phyloP scores from a whole-genome alignment of 2,329 filamentous ascomycete genomes.

The Neofusicoccum ribis region DNA sequence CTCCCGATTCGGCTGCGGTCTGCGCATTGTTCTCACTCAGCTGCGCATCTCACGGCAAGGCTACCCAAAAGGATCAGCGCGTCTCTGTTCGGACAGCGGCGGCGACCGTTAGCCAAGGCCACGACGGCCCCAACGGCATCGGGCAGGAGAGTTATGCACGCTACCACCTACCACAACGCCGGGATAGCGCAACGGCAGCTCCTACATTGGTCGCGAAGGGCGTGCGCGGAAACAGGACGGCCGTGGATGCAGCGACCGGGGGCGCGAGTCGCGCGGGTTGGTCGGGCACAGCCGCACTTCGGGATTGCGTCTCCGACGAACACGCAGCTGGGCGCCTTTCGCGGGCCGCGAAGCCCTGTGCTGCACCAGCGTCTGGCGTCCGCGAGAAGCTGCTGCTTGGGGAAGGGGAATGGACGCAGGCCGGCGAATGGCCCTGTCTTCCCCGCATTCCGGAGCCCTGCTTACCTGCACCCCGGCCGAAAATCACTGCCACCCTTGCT shows the following conservation, averaged over 20 bases:
- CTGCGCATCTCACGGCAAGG: not conserved
- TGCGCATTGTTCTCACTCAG: not conserved
- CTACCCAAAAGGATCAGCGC: not conserved
- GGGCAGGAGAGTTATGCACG: not conserved
- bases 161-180: not conserved
- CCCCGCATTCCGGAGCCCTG: conserved; percentile 1
- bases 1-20: not conserved
- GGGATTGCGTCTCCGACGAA: not conserved
- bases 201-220: not conserved
- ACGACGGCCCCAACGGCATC: not conserved
- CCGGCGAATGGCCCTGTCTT: not conserved
- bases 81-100: not conserved
- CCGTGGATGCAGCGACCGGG: not conserved
- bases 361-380: conserved; percentile 1
- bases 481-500: conserved; percentile 8
- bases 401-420: not conserved
- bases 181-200: not conserved
- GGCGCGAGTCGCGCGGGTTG: not conserved
- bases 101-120: not conserved
- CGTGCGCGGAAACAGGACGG: not conserved
- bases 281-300: not conserved
- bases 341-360: conserved; percentile 4
- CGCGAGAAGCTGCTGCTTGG: not conserved
- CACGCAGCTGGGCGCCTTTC: not conserved
- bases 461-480: conserved; percentile 6